Evolutionary conservation across 2,329 filamentous ascomycete genomes (phyloP), one percentile per base, ranked within the genome.

Genomic region (Aureobasidium sp.): DNA sequence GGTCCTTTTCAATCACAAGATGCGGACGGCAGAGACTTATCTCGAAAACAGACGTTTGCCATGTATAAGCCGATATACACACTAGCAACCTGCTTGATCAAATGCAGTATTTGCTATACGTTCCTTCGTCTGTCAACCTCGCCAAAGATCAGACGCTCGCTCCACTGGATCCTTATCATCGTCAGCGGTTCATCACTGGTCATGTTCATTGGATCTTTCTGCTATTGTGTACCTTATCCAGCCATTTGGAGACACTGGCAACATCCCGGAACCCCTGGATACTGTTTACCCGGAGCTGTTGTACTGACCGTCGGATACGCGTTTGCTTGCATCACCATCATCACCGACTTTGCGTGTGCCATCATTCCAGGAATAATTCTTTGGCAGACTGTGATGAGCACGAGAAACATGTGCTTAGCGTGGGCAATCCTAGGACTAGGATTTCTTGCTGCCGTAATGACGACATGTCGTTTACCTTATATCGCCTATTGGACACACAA

Each of bases 161-260:
- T 51, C 16, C 29, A 40, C 48, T 51, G 37, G 35, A 51, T 51
- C 14, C 5, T 51, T n/a, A 40, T 40, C 7, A 37, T 41, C 7
- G 48, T 51, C 35, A 51, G 37, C 21, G 32, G 37, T 27, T 40
- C 48, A 21, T 48, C 44, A 19, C 44, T 48, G 4, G 6, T 51
- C 24, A 51, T 51, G 48, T 41, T 51, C 14, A 25, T 41, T 12
- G 48, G 48, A 14, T 40, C 35, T 11, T 51, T 51, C 11, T 6
- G 17, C 27, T 51, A 51, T 10, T 51, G 48, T n/a, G 35, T 51
- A 3, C 48, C 48, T 16, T 51, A 51, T 5, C 14, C 35, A 10
- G 48, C 48, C 19, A 51, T 51, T 37, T 51, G 48, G 48, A 41
- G 7, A 4, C 48, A 51, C 14, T 51, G 48, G 48, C 48, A 51